These are phyloP conservation scores for Silene conica DNA, from an alignment of 148 eudicot genomes.

Conservation along the genomic window DNA sequence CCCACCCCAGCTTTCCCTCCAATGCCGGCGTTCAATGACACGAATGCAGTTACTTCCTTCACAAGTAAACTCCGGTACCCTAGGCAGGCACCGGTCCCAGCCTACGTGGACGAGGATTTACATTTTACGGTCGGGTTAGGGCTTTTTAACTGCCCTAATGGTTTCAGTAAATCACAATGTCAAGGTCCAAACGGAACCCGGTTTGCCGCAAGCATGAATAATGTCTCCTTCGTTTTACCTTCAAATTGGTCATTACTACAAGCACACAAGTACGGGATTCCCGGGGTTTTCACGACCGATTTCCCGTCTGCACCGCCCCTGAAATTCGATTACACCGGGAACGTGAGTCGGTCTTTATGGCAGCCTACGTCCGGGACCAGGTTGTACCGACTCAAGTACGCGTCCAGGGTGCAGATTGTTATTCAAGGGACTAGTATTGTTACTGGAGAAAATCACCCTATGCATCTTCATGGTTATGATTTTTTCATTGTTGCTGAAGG, in stretches of 20 bases:
- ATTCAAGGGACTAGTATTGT: slow-evolving; percentile 80
- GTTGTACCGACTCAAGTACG: slow-evolving; percentile 58
- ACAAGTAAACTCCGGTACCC: slow-evolving; percentile 54
- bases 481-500: slow-evolving; percentile 80
- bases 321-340: slow-evolving; percentile 82
- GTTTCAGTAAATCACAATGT: slow-evolving; percentile 37
- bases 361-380: slow-evolving; percentile 61
- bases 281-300: slow-evolving; percentile 66
- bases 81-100: slow-evolving; percentile 46
- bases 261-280: slow-evolving; percentile 56
- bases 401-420: slow-evolving; percentile 72
- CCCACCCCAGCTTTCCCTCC: slow-evolving; percentile 41
- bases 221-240: slow-evolving; percentile 70
- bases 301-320: slow-evolving; percentile 70
- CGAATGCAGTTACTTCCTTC: slow-evolving; percentile 62
- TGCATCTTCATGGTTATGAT: slow-evolving; percentile 93
- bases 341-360: slow-evolving; percentile 62
- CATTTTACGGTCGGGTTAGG: slow-evolving; percentile 76
- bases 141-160: slow-evolving; percentile 54
- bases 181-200: slow-evolving; percentile 88
- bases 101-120: slow-evolving; percentile 55
- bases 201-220: slow-evolving; percentile 88
- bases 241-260: slow-evolving; percentile 64
- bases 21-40: slow-evolving; percentile 72
- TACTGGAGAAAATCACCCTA: slow-evolving; percentile 83